A percentile compares a stretch with the other conserved stretches of the same genome.
Conservation (phyloP, 768 basidiomycete species). For the Inosperma sp. region DNA sequence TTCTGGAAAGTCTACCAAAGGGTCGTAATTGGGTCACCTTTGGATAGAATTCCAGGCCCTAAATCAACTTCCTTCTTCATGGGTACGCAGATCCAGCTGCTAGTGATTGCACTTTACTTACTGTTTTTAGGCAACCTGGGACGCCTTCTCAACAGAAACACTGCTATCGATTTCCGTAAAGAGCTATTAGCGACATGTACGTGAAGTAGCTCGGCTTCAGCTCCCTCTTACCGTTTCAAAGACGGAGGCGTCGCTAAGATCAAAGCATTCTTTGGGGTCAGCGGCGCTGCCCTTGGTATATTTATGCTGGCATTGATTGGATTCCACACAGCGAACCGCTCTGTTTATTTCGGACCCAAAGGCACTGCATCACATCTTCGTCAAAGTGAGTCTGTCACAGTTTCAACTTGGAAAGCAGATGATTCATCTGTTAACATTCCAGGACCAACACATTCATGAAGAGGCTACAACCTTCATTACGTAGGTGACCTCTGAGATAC, state of each 20-base stretch:
- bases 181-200: constrained; percentile 27
- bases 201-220: neutral
- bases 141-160: too few relatives aligned
- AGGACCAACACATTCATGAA: constrained; percentile 33
- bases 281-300: neutral
- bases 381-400: constrained; percentile 27
- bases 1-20: constrained; percentile 19
- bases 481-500: constrained; percentile 14
- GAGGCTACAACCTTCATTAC: constrained; percentile 24
- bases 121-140: too few relatives aligned
- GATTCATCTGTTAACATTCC: neutral
- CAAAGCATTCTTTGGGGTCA: constrained; percentile 32
- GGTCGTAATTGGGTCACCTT: constrained; percentile 16
- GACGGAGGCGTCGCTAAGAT: constrained; percentile 31
- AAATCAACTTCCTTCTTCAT: constrained; percentile 1
- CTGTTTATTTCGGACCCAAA: constrained; percentile 43
- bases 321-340: constrained; percentile 21
- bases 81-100: neutral
- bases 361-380: constrained; percentile 42
- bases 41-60: constrained; percentile 10
- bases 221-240: constrained; percentile 6
- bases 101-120: neutral
- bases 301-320: neutral
- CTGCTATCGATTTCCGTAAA: constrained; percentile 33
- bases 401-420: neutral